These are phyloP conservation scores for Truncatella angustata DNA, from an alignment of 2,329 filamentous ascomycete species.

Conservation along the genomic window DNA sequence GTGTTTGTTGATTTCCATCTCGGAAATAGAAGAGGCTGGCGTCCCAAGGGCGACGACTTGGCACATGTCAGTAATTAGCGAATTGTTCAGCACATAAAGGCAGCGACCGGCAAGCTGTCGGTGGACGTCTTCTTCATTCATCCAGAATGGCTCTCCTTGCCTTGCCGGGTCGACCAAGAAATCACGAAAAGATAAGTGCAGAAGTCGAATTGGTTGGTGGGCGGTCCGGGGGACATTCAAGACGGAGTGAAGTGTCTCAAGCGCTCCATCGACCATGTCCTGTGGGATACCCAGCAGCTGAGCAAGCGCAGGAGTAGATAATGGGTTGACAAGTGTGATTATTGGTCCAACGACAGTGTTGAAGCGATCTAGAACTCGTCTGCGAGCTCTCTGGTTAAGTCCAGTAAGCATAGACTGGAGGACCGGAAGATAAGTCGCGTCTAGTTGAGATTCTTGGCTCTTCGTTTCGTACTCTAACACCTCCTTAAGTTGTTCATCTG, in stretches of 20 bases:
- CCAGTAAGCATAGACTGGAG: background rate
- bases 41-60: slow-evolving; percentile 23
- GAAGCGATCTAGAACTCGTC: background rate
- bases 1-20: slow-evolving; percentile 17
- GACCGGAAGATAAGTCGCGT: background rate
- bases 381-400: background rate
- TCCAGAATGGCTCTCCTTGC: background rate
- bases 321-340: background rate
- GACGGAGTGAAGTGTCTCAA: background rate
- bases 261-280: background rate
- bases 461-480: background rate
- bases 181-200: slow-evolving; percentile 7
- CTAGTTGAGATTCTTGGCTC: background rate
- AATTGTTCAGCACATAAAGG: slow-evolving; percentile 12
- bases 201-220: background rate
- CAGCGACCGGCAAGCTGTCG: background rate
- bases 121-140: background rate
- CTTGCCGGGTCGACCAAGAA: slow-evolving; percentile 4
- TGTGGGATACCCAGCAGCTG: background rate
- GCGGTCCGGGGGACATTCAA: background rate
- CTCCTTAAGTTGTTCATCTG: background rate
- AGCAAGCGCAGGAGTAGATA: background rate
- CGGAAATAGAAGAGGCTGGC: slow-evolving; percentile 19
- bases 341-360: background rate
- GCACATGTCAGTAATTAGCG: slow-evolving; percentile 25